Percentiles rank a stretch among this genome's conserved stretches.
Conservation (phyloP, 352 stramenopile genomes). For the Phytophthora vignae region DNA sequence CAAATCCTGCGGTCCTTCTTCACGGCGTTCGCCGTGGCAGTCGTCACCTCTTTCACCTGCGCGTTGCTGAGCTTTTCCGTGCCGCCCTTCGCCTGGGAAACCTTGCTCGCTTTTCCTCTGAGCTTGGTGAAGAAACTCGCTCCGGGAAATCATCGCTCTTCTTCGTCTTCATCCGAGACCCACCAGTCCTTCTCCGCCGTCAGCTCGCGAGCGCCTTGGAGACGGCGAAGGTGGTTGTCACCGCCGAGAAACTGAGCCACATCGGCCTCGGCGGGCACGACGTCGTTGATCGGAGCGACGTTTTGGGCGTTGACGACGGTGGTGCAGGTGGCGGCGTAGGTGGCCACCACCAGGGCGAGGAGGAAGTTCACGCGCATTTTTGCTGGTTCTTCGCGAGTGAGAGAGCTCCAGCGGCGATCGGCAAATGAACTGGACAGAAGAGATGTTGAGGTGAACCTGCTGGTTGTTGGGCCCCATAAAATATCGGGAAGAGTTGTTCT, state of each 20-base stretch:
- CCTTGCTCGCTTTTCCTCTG: too few species aligned
- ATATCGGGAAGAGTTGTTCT: not conserved
- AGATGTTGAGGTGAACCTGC: too few species aligned
- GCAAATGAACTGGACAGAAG: not conserved
- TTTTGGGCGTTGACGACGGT: constrained; percentile 12
- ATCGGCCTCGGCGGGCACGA: not conserved
- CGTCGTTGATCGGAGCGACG: not conserved
- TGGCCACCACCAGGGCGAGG: constrained; percentile 7
- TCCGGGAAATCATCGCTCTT: not conserved
- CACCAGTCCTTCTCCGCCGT: constrained; percentile 16
- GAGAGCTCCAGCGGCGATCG: not conserved
- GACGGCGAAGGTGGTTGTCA: not conserved
- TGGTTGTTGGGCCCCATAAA: not conserved
- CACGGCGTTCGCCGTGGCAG: not conserved
- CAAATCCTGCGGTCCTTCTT: constrained; percentile 26
- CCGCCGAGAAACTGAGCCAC: not conserved
- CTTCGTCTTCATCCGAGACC: not conserved
- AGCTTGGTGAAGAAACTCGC: not conserved
- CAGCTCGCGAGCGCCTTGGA: constrained; percentile 5
- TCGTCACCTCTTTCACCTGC: constrained; percentile 10
- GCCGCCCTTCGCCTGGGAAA: too few species aligned
- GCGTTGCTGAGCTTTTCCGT: not conserved
- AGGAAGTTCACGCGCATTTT: constrained; percentile 7
- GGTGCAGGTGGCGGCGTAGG: constrained; percentile 8
- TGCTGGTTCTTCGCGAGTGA: not conserved